Evolutionary conservation across 192 early-diverging fungal genomes (phyloP), one percentile per base, ranked within the genome.

Genomic region (Podila minutissima): DNA sequence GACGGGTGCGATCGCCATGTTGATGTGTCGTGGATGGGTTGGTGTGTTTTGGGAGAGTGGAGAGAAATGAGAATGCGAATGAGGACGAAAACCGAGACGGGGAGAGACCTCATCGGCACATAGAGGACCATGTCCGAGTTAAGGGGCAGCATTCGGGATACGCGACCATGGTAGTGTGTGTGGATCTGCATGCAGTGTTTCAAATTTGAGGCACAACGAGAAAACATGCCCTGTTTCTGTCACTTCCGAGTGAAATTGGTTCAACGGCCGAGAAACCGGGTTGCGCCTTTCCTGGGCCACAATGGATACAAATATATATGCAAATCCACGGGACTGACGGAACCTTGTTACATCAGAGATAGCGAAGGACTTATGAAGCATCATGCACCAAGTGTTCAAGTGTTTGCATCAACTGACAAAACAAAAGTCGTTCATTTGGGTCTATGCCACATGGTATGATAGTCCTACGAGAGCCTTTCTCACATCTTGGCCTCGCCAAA

Each of bases 401-500:
- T 17, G 15, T 12, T 4, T 17, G 41, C 41, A 46, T 46, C 41
- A 46, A 46, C 12, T 46, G 41, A 46, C 15, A 46, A 46, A 46
- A 46, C 41, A 46, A 15, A 46, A 46, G 35, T 37, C 41, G 2
- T 46, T 46, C 41, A 17, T 46, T 46, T 46, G 41, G 15, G 15
- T 4, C 15, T 46, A 46, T 17, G 13, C 41, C 15, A 37, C 41
- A 46, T 46, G 26, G 11, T 33, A 64, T 26, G 31, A 38, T 33
- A 15, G 11, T 24, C 7, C 33, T 38, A 38, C 22, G 17, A 22
- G 28, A 17, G 37, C 46, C 8, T n/a, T 28, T 15, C 62, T 22
- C 60, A 78, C 22, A 79, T 58, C 70, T 79, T 79, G 51, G 66
- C 69, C 65, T 67, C 69, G 22, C 69, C 75, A 58, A 60, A 63